Conservation (phyloP, 1,139 yeast species). For the Kodamaea arcana region DNA sequence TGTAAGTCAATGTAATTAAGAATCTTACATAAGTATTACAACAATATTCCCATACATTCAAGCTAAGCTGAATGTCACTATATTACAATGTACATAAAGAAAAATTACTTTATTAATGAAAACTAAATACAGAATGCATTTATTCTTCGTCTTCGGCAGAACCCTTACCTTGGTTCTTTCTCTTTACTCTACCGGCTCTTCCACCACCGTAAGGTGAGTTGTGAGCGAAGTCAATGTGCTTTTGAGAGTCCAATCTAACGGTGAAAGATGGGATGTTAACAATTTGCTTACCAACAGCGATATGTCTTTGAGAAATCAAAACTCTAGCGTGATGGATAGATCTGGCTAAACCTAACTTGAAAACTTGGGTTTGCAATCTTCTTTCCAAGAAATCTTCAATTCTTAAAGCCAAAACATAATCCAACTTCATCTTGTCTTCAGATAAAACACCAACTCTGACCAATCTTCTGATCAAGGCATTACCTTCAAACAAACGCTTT, state of each 20-base stretch:
- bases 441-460: constrained; percentile 98
- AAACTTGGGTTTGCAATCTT: constrained; percentile 99
- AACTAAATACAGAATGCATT: constrained; percentile 17
- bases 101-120: constrained; percentile 7
- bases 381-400: constrained; percentile 99
- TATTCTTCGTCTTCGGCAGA: constrained; percentile 64
- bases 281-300: constrained; percentile 99
- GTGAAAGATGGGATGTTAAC: constrained; percentile 99
- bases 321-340: constrained; percentile 99
- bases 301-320: constrained; percentile 97
- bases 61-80: no score
- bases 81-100: constrained; percentile 5
- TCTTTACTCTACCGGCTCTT: constrained; percentile 99
- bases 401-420: constrained; percentile 97
- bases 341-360: constrained; percentile 99
- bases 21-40: constrained; percentile 3
- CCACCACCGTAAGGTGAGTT: constrained; percentile 99
- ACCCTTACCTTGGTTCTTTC: constrained; percentile 84
- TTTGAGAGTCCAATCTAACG: constrained; percentile 99
- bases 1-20: not conserved
- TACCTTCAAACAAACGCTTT: constrained; percentile 99
- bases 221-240: constrained; percentile 99
- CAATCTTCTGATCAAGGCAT: constrained; percentile 97
- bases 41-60: no score
- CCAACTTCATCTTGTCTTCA: constrained; percentile 99